These are phyloP conservation scores for Vittaforma corneae DNA, from an alignment of 371 early-diverging fungal species.

Conservation along the genomic window DNA sequence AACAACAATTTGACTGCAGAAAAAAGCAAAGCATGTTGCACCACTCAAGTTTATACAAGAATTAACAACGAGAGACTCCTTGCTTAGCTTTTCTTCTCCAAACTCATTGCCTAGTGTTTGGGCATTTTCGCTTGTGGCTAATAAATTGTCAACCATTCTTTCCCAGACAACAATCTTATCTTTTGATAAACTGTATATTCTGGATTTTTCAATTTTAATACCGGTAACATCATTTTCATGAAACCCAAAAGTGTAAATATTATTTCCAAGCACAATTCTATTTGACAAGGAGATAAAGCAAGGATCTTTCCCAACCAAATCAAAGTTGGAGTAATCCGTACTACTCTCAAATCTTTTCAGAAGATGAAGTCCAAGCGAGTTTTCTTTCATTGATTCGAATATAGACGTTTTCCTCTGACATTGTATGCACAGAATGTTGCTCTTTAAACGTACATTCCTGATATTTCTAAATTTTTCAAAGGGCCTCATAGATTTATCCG, in stretches of 20 bases:
- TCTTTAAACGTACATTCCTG: conserved; percentile 15
- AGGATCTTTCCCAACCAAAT: conserved; percentile 10
- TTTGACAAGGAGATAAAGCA: conserved; percentile 24
- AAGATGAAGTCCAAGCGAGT: not conserved
- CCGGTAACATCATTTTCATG: conserved; percentile 14
- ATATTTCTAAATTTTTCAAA: conserved; percentile 35
- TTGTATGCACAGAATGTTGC: conserved; percentile 17
- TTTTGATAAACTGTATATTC: conserved; percentile 21
- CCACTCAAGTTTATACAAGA: conserved; percentile 12
- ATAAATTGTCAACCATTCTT: not conserved
- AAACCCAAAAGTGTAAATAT: conserved; percentile 4
- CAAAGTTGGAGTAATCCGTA: conserved; percentile 6
- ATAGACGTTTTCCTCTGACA: conserved; percentile 21
- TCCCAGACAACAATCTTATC: conserved; percentile 40
- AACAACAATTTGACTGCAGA: conserved; percentile 11
- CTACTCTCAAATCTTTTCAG: not conserved
- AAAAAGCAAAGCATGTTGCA: conserved; percentile 8
- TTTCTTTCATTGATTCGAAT: conserved; percentile 8
- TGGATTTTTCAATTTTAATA: conserved; percentile 9
- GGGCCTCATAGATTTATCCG: not conserved
- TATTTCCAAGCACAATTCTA: conserved; percentile 2
- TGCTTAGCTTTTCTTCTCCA: not conserved
- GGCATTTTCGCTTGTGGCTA: not conserved
- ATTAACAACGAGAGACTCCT: not conserved
- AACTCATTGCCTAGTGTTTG: not conserved